Percentiles rank a stretch among this genome's conserved stretches.
Evolutionary conservation across 257 asterid species (phyloP).

Genomic region (Petunia axillaris): DNA sequence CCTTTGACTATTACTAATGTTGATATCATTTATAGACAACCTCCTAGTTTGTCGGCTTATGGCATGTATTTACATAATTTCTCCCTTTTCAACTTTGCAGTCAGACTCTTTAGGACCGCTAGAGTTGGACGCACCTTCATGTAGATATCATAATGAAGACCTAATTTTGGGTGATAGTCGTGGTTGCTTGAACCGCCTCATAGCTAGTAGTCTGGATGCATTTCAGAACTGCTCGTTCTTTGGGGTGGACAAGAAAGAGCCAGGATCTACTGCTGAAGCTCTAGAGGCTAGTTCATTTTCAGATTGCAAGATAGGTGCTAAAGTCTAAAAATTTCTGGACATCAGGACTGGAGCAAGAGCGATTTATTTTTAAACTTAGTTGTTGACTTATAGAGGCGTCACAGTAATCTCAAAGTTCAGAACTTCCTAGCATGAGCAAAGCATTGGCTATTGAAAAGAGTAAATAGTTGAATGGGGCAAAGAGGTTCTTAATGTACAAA

Average conservation of each 20-base stretch:
- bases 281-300: slow-evolving; percentile 49
- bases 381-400: slow-evolving; percentile 17
- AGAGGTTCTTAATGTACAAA: slow-evolving; percentile 13
- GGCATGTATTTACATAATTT: slow-evolving; percentile 30
- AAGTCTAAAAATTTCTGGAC: slow-evolving; percentile 43
- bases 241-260: slow-evolving; percentile 75
- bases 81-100: slow-evolving; percentile 50
- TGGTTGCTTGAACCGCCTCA: slow-evolving; percentile 82
- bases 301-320: slow-evolving; percentile 57
- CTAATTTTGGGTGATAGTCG: slow-evolving; percentile 88
- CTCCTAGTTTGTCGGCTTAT: background rate
- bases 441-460: slow-evolving; percentile 10
- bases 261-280: slow-evolving; percentile 56
- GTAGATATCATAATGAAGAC: slow-evolving; percentile 81
- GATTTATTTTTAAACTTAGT: slow-evolving; percentile 10
- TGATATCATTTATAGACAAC: background rate
- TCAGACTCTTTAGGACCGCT: slow-evolving; percentile 93
- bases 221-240: slow-evolving; percentile 88
- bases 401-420: background rate
- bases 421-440: slow-evolving; percentile 12
- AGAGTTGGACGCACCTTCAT: slow-evolving; percentile 84
- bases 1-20: background rate
- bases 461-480: slow-evolving; percentile 14
- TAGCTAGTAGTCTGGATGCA: slow-evolving; percentile 89
- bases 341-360: background rate